Percentiles rank a stretch among this genome's conserved stretches.
These are phyloP conservation scores for Endocalyx cinctus DNA, from an alignment of 2,329 filamentous ascomycete genomes.

Conservation along the genomic window DNA sequence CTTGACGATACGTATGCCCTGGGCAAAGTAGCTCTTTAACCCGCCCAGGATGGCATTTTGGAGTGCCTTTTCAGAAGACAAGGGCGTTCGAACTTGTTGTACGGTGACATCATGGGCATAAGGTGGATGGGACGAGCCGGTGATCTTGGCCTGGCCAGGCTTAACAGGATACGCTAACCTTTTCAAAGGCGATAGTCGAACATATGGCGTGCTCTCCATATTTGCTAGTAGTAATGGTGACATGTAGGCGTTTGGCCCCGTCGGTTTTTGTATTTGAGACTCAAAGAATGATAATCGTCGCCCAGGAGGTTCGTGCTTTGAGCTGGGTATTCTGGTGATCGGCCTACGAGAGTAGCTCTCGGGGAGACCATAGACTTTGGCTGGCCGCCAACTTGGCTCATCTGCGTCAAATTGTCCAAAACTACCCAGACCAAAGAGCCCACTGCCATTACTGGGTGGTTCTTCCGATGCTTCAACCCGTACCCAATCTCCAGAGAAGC, in stretches of 20 bases:
- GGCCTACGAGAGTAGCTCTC: constrained; percentile 64
- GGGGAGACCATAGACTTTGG: constrained; percentile 83
- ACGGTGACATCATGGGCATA: constrained; percentile 75
- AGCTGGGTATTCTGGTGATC: constrained; percentile 56
- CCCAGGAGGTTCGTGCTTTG: constrained; percentile 41
- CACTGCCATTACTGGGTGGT: constrained; percentile 63
- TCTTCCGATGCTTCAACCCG: constrained; percentile 74
- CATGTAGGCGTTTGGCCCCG: constrained; percentile 62
- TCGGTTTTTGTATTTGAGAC: constrained; percentile 59
- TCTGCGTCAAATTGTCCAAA: constrained; percentile 62
- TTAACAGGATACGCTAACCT: constrained; percentile 44
- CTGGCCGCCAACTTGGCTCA: constrained; percentile 69
- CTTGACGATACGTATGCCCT: constrained; percentile 75
- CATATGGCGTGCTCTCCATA: constrained; percentile 69
- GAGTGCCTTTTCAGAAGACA: constrained; percentile 78
- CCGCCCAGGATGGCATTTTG: constrained; percentile 84
- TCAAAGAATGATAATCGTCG: constrained; percentile 60
- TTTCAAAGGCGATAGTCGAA: constrained; percentile 71
- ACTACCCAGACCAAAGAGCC: constrained; percentile 62
- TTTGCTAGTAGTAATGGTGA: constrained; percentile 88
- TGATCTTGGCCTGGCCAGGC: constrained; percentile 51
- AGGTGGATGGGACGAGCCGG: constrained; percentile 50
- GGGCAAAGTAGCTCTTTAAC: constrained; percentile 83
- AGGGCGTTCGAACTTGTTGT: constrained; percentile 81
- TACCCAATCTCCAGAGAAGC: constrained; percentile 97